Conservation (phyloP, 352 stramenopile genomes). For the Halophytophthora batemanensis region DNA sequence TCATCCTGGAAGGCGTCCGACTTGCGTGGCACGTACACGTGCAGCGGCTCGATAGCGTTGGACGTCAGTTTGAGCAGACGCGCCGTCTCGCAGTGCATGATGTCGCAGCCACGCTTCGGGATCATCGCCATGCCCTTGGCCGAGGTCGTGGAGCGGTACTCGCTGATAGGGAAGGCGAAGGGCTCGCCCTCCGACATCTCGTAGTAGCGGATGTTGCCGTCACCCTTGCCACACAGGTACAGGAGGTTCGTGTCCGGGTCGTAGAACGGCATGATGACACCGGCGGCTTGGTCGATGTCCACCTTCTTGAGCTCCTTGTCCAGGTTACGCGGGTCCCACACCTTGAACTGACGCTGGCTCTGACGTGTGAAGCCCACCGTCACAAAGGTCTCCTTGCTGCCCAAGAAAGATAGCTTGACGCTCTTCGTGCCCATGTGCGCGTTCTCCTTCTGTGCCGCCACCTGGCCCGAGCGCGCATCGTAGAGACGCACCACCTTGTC, state of each 20-base stretch:
- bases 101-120: conserved; percentile 97
- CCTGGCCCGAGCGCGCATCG: conserved; percentile 90
- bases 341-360: conserved; percentile 93
- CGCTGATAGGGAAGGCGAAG: conserved; percentile 90
- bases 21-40: conserved; percentile 96
- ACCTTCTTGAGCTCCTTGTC: conserved; percentile 93
- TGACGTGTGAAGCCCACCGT: conserved; percentile 97
- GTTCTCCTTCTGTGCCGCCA: conserved; percentile 77
- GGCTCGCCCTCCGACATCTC: conserved; percentile 96
- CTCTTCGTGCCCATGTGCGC: conserved; percentile 98
- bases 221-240: conserved; percentile 97
- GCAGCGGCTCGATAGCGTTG: conserved; percentile 96
- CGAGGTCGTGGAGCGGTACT: conserved; percentile 95
- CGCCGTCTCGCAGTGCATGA: conserved; percentile 97
- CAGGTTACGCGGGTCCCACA: conserved; percentile 86
- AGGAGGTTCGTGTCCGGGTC: conserved; percentile 97
- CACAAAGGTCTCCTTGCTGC: conserved; percentile 94
- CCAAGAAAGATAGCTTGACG: conserved; percentile 96
- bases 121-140: conserved; percentile 98
- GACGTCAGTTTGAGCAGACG: conserved; percentile 95
- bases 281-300: conserved; percentile 97
- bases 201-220: conserved; percentile 99
- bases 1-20: conserved; percentile 99
- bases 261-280: conserved; percentile 99
- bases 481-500: conserved; percentile 98